phyloP scores from a whole-genome alignment of 441 rosid species.

The Populus hybrid region DNA sequence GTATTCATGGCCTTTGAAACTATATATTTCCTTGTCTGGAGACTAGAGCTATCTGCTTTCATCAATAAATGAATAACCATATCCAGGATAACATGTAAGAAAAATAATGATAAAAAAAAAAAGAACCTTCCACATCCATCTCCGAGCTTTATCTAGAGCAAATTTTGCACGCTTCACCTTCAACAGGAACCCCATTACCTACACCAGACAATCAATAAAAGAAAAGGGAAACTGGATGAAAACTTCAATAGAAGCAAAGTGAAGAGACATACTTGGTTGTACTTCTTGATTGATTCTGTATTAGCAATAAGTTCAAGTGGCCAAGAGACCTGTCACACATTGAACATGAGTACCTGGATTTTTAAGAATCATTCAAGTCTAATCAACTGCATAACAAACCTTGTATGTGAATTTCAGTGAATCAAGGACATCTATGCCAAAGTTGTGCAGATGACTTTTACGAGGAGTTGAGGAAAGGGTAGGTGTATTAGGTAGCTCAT shows the following conservation, averaged over 20 bases:
- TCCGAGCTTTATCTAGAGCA: slow-evolving; percentile 90
- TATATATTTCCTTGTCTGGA: background rate
- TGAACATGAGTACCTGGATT: slow-evolving; percentile 11
- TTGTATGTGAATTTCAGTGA: slow-evolving; percentile 78
- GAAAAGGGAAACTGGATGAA: slow-evolving; percentile 11
- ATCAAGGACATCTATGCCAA: slow-evolving; percentile 76
- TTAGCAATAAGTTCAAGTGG: slow-evolving; percentile 96
- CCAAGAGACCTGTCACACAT: slow-evolving; percentile 75
- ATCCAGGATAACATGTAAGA: background rate
- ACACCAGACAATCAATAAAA: slow-evolving; percentile 29
- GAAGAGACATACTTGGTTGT: slow-evolving; percentile 70
- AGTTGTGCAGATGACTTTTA: slow-evolving; percentile 42
- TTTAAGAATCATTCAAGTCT: slow-evolving; percentile 12
- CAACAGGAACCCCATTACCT: slow-evolving; percentile 92
- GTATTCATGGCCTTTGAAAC: background rate
- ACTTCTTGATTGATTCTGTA: slow-evolving; percentile 80
- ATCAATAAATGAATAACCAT: background rate
- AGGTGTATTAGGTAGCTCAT: slow-evolving; percentile 46
- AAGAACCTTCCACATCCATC: slow-evolving; percentile 97
- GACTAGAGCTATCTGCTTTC: background rate
- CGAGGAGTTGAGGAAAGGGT: slow-evolving; percentile 46
- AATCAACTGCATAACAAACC: slow-evolving; percentile 36
- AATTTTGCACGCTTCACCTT: slow-evolving; percentile 96
- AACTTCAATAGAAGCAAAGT: slow-evolving; percentile 17
- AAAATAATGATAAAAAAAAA: slow-evolving; percentile 11